These are phyloP conservation scores for Trametes hirsuta DNA, from an alignment of 1,284 basidiomycete species.

Conservation along the genomic window DNA sequence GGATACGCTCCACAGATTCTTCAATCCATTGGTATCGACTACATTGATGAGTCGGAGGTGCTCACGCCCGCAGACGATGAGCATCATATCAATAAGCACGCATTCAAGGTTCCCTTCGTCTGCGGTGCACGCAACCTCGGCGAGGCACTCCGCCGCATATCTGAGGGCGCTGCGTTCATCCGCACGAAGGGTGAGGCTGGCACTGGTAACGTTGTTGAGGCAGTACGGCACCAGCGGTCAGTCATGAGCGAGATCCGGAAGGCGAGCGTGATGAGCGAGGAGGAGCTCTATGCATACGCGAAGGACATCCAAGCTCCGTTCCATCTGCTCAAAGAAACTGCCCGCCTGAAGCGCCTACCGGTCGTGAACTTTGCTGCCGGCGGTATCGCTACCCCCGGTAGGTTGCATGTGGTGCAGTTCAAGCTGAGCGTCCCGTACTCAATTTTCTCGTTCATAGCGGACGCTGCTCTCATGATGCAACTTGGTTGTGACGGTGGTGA, in stretches of 20 bases:
- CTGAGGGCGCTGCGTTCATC: constrained; percentile 96
- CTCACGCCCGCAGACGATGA: constrained; percentile 95
- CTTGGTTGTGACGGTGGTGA: constrained; percentile 95
- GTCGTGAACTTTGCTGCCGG: constrained; percentile 97
- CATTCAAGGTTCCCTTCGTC: constrained; percentile 88
- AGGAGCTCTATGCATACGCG: constrained; percentile 94
- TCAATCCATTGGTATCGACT: constrained; percentile 94
- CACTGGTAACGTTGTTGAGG: constrained; percentile 98
- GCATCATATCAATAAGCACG: constrained; percentile 85
- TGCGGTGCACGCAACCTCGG: constrained; percentile 83
- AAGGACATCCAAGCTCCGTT: constrained; percentile 97
- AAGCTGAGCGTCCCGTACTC: background rate
- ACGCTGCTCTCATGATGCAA: constrained; percentile 99
- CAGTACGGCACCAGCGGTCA: constrained; percentile 89
- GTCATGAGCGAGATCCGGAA: constrained; percentile 87
- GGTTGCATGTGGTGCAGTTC: constrained; percentile 5
- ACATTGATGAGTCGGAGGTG: constrained; percentile 98
- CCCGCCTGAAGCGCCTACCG: constrained; percentile 89
- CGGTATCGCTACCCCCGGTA: constrained; percentile 94
- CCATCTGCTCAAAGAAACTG: constrained; percentile 96
- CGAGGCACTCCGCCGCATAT: constrained; percentile 95
- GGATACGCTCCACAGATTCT: constrained; percentile 69
- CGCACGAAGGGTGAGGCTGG: constrained; percentile 98
- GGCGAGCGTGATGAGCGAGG: constrained; percentile 88
- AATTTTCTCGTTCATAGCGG: constrained; percentile 52